Conservation (phyloP, 768 basidiomycete genomes). For the Pleurotus platypus region DNA sequence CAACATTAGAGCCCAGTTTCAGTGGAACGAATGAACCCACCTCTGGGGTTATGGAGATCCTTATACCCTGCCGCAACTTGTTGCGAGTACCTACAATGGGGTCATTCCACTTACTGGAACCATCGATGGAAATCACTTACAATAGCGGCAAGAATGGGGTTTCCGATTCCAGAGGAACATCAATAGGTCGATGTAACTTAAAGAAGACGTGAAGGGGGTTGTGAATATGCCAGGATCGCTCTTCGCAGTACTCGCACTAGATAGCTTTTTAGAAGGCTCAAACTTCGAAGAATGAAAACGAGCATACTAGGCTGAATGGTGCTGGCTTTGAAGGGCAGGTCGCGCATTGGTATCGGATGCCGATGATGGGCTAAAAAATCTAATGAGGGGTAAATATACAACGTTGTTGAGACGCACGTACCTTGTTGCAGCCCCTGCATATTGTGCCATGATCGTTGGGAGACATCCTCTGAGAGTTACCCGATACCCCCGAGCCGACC, state of each 20-base stretch:
- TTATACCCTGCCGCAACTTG: conserved; percentile 47
- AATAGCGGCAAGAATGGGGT: conserved; percentile 66
- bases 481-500: conserved; percentile 45
- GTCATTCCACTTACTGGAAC: conserved; percentile 6
- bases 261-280: conserved; percentile 3
- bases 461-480: conserved; percentile 22
- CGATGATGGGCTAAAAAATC: conserved; percentile 58
- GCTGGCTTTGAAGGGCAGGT: conserved; percentile 77
- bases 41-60: conserved; percentile 48
- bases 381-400: background rate
- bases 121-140: conserved; percentile 33
- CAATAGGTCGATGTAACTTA: conserved; percentile 79
- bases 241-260: conserved; percentile 79
- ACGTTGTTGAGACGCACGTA: conserved; percentile 23
- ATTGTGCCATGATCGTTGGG: conserved; percentile 52
- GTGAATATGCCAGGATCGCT: conserved; percentile 72
- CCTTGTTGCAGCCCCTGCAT: conserved; percentile 62
- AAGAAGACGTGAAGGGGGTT: conserved; percentile 86
- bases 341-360: conserved; percentile 85
- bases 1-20: background rate
- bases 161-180: conserved; percentile 39
- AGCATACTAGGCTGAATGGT: conserved; percentile 70
- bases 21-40: conserved; percentile 28
- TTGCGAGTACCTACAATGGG: conserved; percentile 49
- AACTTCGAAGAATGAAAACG: background rate